Base-by-base conservation (phyloP, 2,329 filamentous ascomycete genomes). In the Pseudogymnoascus sp. region DNA sequence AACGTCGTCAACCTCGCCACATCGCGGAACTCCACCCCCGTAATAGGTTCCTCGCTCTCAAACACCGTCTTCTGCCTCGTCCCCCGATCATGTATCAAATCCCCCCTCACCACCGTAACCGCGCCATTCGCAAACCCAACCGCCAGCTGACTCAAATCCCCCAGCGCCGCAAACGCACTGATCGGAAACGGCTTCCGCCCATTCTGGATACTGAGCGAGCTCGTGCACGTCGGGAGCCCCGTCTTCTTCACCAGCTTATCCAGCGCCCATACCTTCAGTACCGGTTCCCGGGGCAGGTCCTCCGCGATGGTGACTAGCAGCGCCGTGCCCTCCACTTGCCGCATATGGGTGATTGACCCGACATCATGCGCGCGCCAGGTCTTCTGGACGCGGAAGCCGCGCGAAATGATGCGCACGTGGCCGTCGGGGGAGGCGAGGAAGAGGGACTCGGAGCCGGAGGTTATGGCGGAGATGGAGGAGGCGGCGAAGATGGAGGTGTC, bases 181-280 rank as follows among this genome's bases (percentile, higher is more conserved):
- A 97, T 89, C 85, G 95, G 95, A 75, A 97, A 98, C 70, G 90
- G 91, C 73, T 93, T 92, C 73, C 90, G 85, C 41, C 90, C 92
- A 78, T 98, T 98, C 73, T 92, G 90, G 67, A 99, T 89, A 22
- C 83, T 86, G 61, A 97, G 78, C 0, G 89, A 95, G 72, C 91
- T 96, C 68, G 96, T 82, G 73, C 95, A 98, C 40, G 88, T 90
- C 14, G 95, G 95, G 66, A 89, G 81, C 43, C 92, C 92, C 4
- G 91, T 96, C 82, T 96, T 98, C 82, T 95, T 98, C 68, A 96
- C 91, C 3, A 89, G 83, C 77, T 93, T 96, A 74, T 98, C 93
- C 69, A 99, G 81, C 22, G 91, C 93, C 95, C 95, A 99, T n/a
- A 98, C 93, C 75, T 96, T 98, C 65, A 99, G 77, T 19, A 93